Conservation (phyloP, 164 flowering plant species). For the Chloranthus sessilifolius region DNA sequence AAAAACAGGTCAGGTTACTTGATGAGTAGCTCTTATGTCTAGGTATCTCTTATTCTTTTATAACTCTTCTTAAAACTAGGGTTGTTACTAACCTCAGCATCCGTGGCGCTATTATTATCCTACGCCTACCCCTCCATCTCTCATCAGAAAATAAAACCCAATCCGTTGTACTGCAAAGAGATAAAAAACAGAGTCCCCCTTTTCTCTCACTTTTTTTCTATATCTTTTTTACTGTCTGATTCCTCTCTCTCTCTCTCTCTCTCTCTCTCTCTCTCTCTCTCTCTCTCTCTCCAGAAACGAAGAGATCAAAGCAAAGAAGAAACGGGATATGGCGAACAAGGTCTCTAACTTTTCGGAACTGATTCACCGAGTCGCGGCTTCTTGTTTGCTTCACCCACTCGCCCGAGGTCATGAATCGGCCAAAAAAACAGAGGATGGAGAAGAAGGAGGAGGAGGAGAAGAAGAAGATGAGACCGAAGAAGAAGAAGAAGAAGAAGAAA, state of each 20-base stretch:
- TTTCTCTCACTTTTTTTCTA: not conserved
- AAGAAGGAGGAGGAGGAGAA: constrained; percentile 11
- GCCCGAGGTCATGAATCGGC: constrained; percentile 24
- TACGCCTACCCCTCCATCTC: constrained; percentile 1
- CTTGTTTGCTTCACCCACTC: constrained; percentile 77
- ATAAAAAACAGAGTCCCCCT: not conserved
- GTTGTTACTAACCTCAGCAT: not conserved
- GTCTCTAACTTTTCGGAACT: constrained; percentile 74
- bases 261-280: not conserved
- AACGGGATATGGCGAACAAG: constrained; percentile 45
- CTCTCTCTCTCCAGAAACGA: constrained; percentile 14
- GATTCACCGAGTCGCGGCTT: constrained; percentile 73
- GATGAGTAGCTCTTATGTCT: not conserved
- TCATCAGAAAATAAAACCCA: not conserved
- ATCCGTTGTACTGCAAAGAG: no score
- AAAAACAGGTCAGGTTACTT: constrained; percentile 5
- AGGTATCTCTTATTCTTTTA: no score
- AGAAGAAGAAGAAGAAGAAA: constrained; percentile 7
- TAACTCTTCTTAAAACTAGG: not conserved
- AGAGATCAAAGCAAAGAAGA: constrained; percentile 15
- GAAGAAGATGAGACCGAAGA: constrained; percentile 3
- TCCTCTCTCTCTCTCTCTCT: not conserved
- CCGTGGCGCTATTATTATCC: constrained; percentile 7
- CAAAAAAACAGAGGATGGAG: not conserved
- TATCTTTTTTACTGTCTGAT: not conserved